phyloP scores from a whole-genome alignment of 331 rosid species.

The Rosa hybrid region DNA sequence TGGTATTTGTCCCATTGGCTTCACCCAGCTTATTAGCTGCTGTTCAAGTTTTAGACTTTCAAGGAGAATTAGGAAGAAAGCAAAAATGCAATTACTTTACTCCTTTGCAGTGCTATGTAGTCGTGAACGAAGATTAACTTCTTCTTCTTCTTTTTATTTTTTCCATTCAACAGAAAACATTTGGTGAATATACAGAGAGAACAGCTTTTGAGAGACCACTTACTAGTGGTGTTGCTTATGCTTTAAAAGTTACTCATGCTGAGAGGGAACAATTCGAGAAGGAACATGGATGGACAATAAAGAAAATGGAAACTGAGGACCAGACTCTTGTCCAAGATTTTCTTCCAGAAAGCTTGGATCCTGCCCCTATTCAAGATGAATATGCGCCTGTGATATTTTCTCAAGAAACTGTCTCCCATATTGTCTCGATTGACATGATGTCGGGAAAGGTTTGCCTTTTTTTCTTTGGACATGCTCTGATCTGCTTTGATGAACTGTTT shows the following conservation, averaged over 20 bases:
- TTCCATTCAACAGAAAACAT: constrained; percentile 64
- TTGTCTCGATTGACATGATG: constrained; percentile 99
- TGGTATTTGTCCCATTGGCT: not conserved
- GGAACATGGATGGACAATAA: constrained; percentile 87
- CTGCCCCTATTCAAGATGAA: constrained; percentile 91
- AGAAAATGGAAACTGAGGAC: constrained; percentile 89
- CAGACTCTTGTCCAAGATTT: constrained; percentile 89
- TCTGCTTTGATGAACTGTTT: not conserved
- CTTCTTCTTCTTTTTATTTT: not conserved
- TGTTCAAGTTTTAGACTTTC: not conserved
- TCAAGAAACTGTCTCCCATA: constrained; percentile 97
- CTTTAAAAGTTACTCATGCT: constrained; percentile 83
- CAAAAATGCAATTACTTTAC: not conserved
- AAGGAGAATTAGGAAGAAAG: not conserved
- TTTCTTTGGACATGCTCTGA: constrained; percentile 5
- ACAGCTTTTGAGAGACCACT: constrained; percentile 96
- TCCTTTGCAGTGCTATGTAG: not conserved
- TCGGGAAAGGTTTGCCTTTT: constrained; percentile 83
- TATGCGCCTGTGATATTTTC: constrained; percentile 98
- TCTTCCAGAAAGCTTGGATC: constrained; percentile 83
- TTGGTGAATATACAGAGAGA: constrained; percentile 87
- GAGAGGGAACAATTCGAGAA: constrained; percentile 77
- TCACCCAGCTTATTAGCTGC: not conserved
- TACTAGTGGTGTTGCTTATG: constrained; percentile 98
- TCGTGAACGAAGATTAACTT: not conserved